Conservation (phyloP, 257 asterid species). For the Fraxinus pennsylvanica region DNA sequence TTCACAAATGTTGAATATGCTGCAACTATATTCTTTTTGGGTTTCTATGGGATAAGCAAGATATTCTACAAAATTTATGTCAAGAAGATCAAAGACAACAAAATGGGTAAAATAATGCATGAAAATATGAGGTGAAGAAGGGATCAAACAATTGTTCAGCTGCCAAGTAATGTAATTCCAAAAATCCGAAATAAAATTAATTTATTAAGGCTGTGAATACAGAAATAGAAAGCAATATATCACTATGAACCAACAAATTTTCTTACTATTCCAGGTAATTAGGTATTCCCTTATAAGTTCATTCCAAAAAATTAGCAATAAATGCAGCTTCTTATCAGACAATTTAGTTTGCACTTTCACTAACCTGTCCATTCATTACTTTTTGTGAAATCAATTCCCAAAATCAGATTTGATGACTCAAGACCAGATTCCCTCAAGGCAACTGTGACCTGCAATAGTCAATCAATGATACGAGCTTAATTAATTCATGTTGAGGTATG, state of each 20-base stretch:
- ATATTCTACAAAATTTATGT: neutral
- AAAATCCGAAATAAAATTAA: neutral
- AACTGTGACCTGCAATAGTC: constrained; percentile 55
- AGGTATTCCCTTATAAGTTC: neutral
- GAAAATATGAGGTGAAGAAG: constrained; percentile 6
- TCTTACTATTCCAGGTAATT: neutral
- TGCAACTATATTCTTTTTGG: neutral
- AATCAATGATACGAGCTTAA: constrained; percentile 18
- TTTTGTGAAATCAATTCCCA: constrained; percentile 84
- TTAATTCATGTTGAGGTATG: constrained; percentile 10
- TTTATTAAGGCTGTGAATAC: neutral
- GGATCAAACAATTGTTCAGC: constrained; percentile 5
- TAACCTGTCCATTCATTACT: constrained; percentile 90
- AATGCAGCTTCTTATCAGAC: constrained; percentile 26
- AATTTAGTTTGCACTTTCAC: constrained; percentile 21
- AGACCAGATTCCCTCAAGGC: constrained; percentile 78
- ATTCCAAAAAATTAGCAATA: neutral
- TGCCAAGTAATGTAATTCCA: neutral
- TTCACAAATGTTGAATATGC: neutral
- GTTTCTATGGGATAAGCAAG: neutral
- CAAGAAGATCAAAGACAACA: neutral
- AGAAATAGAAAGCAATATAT: neutral
- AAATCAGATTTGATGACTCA: constrained; percentile 81
- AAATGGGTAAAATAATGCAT: neutral
- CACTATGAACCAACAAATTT: neutral